A percentile compares a stretch with the other conserved stretches of the same genome.
phyloP scores from a whole-genome alignment of 106 monocot species.

The Posidonia australis region DNA sequence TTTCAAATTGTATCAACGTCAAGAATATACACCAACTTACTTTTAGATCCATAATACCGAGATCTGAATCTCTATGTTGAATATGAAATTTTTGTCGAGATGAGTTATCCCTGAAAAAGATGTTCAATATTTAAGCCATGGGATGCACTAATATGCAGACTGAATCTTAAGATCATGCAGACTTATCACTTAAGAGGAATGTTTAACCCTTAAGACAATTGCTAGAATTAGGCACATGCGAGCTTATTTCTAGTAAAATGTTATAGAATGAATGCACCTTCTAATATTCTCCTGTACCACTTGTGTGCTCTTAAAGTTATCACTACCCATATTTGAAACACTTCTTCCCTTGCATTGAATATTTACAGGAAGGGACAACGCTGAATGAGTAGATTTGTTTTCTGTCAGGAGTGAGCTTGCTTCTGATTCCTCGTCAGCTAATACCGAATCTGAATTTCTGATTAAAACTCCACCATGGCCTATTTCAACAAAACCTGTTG shows the following conservation, averaged over 20 bases:
- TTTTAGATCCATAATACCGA: slow-evolving; percentile 38
- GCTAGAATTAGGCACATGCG: too few relatives aligned
- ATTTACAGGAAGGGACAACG: slow-evolving; percentile 31
- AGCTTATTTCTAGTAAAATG: too few relatives aligned
- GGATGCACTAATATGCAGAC: too few relatives aligned
- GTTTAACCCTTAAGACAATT: too few relatives aligned
- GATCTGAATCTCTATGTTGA: slow-evolving; percentile 37
- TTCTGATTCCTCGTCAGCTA: slow-evolving; percentile 86
- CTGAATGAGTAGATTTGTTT: slow-evolving; percentile 30
- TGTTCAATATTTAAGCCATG: not conserved
- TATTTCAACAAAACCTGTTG: slow-evolving; percentile 61
- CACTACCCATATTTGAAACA: slow-evolving; percentile 8
- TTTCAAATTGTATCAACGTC: too few relatives aligned
- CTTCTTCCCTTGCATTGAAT: slow-evolving; percentile 27
- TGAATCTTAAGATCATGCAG: not conserved
- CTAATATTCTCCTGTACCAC: slow-evolving; percentile 27
- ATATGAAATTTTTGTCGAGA: slow-evolving; percentile 27
- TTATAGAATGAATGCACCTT: slow-evolving; percentile 28
- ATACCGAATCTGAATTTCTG: slow-evolving; percentile 45
- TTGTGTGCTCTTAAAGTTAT: slow-evolving; percentile 21
- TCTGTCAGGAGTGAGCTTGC: slow-evolving; percentile 77
- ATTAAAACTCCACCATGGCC: slow-evolving; percentile 80
- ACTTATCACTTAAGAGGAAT: too few relatives aligned
- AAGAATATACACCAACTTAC: too few relatives aligned
- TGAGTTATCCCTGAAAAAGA: slow-evolving; percentile 41